These are phyloP conservation scores for Amborella trichopoda DNA, from an alignment of 164 flowering plant genomes.

Conservation along the genomic window DNA sequence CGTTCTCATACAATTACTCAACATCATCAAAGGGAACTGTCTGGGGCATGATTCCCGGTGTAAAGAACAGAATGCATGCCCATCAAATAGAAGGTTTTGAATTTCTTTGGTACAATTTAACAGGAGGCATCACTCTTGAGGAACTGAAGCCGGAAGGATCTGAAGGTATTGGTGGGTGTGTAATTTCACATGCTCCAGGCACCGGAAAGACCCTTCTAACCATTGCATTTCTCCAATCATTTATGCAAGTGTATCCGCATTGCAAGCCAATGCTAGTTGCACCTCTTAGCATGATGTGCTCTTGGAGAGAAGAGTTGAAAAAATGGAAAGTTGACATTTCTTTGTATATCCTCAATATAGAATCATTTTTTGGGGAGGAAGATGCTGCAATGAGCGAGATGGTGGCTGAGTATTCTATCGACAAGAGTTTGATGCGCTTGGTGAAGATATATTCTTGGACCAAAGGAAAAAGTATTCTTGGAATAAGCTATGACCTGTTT, in stretches of 20 bases:
- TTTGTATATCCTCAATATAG: slow-evolving; percentile 40
- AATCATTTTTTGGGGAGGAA: slow-evolving; percentile 42
- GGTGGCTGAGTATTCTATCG: no score
- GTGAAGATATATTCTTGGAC: slow-evolving; percentile 64
- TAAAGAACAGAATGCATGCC: slow-evolving; percentile 22
- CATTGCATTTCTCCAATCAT: slow-evolving; percentile 51
- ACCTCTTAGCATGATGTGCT: slow-evolving; percentile 55
- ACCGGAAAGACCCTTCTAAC: slow-evolving; percentile 79
- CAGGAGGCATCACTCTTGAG: slow-evolving; percentile 52
- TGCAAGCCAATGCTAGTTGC: slow-evolving; percentile 66
- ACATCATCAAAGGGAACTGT: slow-evolving; percentile 31
- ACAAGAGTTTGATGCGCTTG: slow-evolving; percentile 16
- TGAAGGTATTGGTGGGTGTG: slow-evolving; percentile 51
- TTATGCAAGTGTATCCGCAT: slow-evolving; percentile 29
- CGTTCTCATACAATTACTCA: slow-evolving; percentile 9
- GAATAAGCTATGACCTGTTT: slow-evolving; percentile 54
- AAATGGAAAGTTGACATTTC: slow-evolving; percentile 61
- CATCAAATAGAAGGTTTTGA: slow-evolving; percentile 80
- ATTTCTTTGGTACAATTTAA: slow-evolving; percentile 67
- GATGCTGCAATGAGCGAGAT: slow-evolving; percentile 8
- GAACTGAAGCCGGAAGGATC: slow-evolving; percentile 14
- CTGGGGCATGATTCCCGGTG: slow-evolving; percentile 44
- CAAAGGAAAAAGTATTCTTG: slow-evolving; percentile 36
- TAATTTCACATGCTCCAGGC: slow-evolving; percentile 97
- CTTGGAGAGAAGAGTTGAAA: slow-evolving; percentile 74